Conservation (phyloP, 345 rosid species). For the Salix koriyanagi region DNA sequence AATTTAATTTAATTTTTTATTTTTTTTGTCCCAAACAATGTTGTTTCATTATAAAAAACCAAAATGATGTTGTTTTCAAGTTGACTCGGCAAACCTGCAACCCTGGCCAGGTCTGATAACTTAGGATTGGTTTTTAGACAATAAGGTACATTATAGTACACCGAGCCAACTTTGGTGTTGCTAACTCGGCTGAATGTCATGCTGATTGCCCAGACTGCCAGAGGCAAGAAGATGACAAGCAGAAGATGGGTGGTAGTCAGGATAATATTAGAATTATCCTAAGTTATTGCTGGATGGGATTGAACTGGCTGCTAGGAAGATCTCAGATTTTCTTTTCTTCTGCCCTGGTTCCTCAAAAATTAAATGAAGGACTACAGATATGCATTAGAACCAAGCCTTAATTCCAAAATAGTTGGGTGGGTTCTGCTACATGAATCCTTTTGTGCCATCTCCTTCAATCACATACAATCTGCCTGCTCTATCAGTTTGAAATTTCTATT, state of each 20-base stretch:
- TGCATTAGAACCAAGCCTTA: neutral
- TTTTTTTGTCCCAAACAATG: too few species aligned
- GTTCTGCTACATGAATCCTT: neutral
- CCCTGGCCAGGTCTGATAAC: too few species aligned
- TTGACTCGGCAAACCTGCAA: too few species aligned
- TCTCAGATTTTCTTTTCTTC: neutral
- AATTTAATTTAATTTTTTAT: too few species aligned
- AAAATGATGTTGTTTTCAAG: too few species aligned
- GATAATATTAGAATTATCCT: neutral
- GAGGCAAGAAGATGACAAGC: neutral
- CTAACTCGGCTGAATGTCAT: neutral
- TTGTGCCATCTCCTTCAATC: neutral
- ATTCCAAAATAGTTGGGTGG: too few species aligned
- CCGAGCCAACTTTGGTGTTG: neutral
- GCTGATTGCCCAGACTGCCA: neutral
- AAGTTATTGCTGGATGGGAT: neutral
- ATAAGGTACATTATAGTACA: too few species aligned
- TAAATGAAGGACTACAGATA: neutral
- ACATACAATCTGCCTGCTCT: neutral
- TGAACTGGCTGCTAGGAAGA: neutral
- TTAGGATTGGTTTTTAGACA: neutral
- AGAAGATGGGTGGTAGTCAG: neutral
- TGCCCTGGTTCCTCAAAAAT: neutral
- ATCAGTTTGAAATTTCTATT: neutral
- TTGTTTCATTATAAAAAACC: too few species aligned